Evolutionary conservation across 2,329 filamentous ascomycete genomes (phyloP).

Genomic region (Bipolaris bicolor): DNA sequence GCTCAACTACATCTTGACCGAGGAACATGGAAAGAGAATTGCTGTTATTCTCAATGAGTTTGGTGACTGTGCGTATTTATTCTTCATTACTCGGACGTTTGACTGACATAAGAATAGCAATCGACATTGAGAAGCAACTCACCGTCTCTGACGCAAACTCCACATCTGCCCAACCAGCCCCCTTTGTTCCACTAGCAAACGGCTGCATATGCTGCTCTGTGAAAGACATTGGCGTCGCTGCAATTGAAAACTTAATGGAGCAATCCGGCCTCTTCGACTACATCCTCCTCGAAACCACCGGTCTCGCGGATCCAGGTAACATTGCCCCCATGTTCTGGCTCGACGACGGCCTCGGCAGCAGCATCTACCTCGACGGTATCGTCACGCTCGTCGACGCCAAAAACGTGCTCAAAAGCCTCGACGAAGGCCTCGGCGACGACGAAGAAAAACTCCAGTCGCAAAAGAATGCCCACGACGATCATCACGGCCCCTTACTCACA

Average conservation of each 20-base stretch:
- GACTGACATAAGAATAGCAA: conserved; percentile 58
- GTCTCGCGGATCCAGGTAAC: conserved; percentile 92
- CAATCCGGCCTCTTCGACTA: conserved; percentile 95
- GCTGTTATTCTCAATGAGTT: conserved; percentile 91
- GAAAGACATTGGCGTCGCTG: conserved; percentile 93
- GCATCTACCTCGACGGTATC: conserved; percentile 95
- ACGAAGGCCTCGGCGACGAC: conserved; percentile 62
- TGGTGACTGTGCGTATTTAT: conserved; percentile 34
- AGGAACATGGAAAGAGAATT: conserved; percentile 95
- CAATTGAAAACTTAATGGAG: conserved; percentile 95
- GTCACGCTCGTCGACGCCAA: conserved; percentile 95
- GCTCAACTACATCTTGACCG: conserved; percentile 93
- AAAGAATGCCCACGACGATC: conserved; percentile 52
- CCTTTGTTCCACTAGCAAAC: conserved; percentile 92
- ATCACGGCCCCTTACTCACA: conserved; percentile 75
- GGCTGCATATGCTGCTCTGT: conserved; percentile 98
- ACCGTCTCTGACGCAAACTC: conserved; percentile 69
- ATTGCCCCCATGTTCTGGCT: conserved; percentile 97
- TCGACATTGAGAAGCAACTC: conserved; percentile 94
- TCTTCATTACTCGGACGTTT: not conserved
- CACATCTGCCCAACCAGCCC: conserved; percentile 36
- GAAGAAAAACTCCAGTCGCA: conserved; percentile 56
- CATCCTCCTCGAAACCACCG: conserved; percentile 95
- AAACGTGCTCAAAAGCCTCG: conserved; percentile 82
- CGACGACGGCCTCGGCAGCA: conserved; percentile 91